Conservation (phyloP, 768 basidiomycete species). For the Boletus sp. region DNA sequence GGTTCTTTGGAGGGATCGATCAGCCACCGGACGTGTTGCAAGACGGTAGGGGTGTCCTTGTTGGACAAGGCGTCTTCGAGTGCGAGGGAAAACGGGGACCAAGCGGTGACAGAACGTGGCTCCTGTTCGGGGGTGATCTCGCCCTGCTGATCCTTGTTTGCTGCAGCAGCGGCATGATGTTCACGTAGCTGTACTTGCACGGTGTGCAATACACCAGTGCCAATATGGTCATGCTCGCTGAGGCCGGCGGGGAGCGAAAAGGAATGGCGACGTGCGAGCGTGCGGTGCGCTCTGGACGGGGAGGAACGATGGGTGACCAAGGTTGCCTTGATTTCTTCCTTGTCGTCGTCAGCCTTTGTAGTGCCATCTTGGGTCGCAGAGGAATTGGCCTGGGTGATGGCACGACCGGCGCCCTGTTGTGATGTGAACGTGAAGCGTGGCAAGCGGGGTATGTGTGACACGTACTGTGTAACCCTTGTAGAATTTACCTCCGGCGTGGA, state of each 20-base stretch:
- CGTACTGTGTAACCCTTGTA: slow-evolving; percentile 65
- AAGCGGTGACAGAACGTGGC: slow-evolving; percentile 22
- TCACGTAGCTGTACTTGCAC: slow-evolving; percentile 63
- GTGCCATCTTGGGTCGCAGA: slow-evolving; percentile 52
- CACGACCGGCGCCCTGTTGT: slow-evolving; percentile 60
- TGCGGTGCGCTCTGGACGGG: slow-evolving; percentile 36
- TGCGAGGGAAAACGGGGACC: slow-evolving; percentile 20
- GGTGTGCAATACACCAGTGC: slow-evolving; percentile 54
- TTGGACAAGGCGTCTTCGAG: slow-evolving; percentile 19
- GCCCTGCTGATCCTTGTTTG: slow-evolving; percentile 15
- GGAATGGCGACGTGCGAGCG: slow-evolving; percentile 57
- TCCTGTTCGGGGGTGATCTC: slow-evolving; percentile 16
- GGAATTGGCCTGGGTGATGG: slow-evolving; percentile 69
- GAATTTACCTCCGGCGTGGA: slow-evolving; percentile 67
- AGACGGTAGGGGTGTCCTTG: slow-evolving; percentile 5
- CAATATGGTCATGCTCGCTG: slow-evolving; percentile 35
- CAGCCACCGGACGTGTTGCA: slow-evolving; percentile 27
- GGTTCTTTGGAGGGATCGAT: slow-evolving; percentile 34
- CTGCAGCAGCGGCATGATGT: slow-evolving; percentile 46
- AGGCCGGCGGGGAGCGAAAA: slow-evolving; percentile 47
- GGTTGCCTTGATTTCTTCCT: slow-evolving; percentile 43
- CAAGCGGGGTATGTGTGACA: slow-evolving; percentile 3
- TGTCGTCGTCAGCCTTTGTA: slow-evolving; percentile 52
- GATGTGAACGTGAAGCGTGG: slow-evolving; percentile 1
- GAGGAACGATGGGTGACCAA: slow-evolving; percentile 29